Evolutionary conservation across 495 filamentous ascomycete species (phyloP).

Genomic region (Letharia lupina): DNA sequence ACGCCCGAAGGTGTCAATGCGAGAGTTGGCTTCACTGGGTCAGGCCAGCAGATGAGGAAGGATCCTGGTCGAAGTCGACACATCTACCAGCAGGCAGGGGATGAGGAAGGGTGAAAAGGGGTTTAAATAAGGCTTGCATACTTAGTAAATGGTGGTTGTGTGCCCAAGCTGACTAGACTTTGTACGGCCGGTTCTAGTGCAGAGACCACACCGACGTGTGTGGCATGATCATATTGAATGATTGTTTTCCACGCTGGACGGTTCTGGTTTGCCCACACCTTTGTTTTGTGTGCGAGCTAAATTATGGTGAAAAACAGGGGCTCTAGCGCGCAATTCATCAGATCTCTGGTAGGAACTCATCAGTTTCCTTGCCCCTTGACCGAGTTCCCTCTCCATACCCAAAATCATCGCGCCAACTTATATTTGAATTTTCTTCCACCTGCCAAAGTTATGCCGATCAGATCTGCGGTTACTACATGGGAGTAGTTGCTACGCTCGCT

Average conservation of each 20-base stretch:
- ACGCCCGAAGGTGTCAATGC: constrained; percentile 79
- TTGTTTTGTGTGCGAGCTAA: constrained; percentile 7
- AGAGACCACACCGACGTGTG: background rate
- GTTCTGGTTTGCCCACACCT: constrained; percentile 1
- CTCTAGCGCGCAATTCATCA: background rate
- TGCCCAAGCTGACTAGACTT: constrained; percentile 6
- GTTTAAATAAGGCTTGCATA: constrained; percentile 11
- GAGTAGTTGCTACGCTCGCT: background rate
- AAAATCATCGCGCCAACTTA: background rate
- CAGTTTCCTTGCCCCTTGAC: background rate
- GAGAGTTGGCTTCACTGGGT: constrained; percentile 92
- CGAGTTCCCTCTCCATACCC: background rate
- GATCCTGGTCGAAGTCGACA: constrained; percentile 75
- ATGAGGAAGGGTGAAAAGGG: constrained; percentile 45
- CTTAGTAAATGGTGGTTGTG: background rate
- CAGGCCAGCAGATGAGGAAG: constrained; percentile 89
- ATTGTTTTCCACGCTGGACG: background rate
- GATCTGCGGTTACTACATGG: background rate
- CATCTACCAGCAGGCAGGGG: constrained; percentile 74
- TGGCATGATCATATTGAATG: background rate
- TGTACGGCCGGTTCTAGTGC: constrained; percentile 1
- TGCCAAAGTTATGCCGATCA: background rate
- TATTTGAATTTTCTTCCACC: background rate
- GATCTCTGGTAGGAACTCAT: background rate
- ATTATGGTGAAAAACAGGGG: background rate